Evolutionary conservation across 2,329 filamentous ascomycete genomes (phyloP), one percentile per base, ranked within the genome.

Genomic region (Colletotrichum agaves): DNA sequence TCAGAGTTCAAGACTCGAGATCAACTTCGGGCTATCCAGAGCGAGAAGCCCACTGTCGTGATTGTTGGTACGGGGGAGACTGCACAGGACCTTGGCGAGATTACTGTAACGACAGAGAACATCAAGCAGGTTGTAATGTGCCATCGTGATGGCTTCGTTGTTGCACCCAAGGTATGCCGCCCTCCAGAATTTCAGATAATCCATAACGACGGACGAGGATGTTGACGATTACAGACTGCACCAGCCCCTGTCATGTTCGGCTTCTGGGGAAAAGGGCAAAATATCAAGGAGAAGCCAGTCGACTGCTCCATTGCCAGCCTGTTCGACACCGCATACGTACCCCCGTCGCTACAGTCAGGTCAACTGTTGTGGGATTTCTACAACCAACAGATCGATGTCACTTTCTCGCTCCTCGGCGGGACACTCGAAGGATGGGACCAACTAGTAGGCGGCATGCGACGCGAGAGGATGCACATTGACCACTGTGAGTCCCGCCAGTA

Each of bases 241-340:
- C 65, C 65, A 17, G 47, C 65, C 5, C 61, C 61, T 5, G 27
- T 43, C 12, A 68, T 68, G 65, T 68, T 68, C n/a, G 65, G 61
- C 3, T 59, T 68, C 15, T 68, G 65, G 65, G 61, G 61, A 10
- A 65, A 21, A 11, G 55, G 49, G 3, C 8, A 19, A 8, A 33
- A 52, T 5, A 39, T 53, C 19, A 68, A 55, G 12, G 65, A 68
- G 33, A 83, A 84, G 37, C 83, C 84, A 0, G 78, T 84, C 8
- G 84, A 86, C 67, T 78, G 80, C 6, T 79, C 80, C 1, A 76
- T 81, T 2, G 83, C 82, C 4, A 84, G 82, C 59, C 71, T 86
- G 8, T 86, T 86, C 69, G 83, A 86, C 64, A 85, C 84, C 0
- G 82, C 82, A 7, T 86, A 86, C 57, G 80, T 82, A 2, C 83